Base-by-base conservation (phyloP, 2,329 filamentous ascomycete genomes). In the Emydomyces testavorans region DNA sequence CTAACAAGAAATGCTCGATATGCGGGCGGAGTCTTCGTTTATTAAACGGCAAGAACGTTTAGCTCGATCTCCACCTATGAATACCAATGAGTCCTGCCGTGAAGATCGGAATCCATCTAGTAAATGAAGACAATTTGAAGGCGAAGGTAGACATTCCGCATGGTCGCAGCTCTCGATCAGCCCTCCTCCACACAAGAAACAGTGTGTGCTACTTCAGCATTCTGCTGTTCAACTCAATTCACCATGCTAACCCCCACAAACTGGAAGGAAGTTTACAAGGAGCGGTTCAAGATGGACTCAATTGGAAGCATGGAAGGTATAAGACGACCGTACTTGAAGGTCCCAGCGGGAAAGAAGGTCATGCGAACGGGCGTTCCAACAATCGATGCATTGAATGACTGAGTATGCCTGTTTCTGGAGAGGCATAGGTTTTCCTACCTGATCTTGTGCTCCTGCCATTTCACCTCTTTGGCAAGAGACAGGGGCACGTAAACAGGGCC, bases 251-350 rank as follows among this genome's bases (percentile, higher is more conserved):
- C 31, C 3, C 8, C 34, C 3, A 16, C 34, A 37, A 20, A 37
- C 34, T 37, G 92, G 90, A 98, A 98, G 65, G 87, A 94, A 51
- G 86, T 98, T 1, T 98, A 96, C 70, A 85, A 87, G 54, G 90
- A 95, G 63, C 79, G 86, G n/a, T 96, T 90, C 74, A 92, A 90
- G 63, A 87, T 96, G 39, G 90, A 45, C 92, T 83, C 51, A 96
- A 96, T 64, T 98, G 92, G 92, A 94, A 94, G 63, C 88, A 94
- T 54, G 90, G 92, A 3, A 80, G 90, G 28, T 95, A 83, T 67
- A 81, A 81, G 6, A 83, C 85, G 56, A 88, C 82, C 61, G 79
- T 84, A 11, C 87, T 98, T 65, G 82, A 82, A 56, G 90, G 89
- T 1, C 83, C 95, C 65, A 82, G n/a, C n/a, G n/a, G n/a, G n/a